Conservation (phyloP, 1,284 basidiomycete species). For the Schizophyllum amplum region DNA sequence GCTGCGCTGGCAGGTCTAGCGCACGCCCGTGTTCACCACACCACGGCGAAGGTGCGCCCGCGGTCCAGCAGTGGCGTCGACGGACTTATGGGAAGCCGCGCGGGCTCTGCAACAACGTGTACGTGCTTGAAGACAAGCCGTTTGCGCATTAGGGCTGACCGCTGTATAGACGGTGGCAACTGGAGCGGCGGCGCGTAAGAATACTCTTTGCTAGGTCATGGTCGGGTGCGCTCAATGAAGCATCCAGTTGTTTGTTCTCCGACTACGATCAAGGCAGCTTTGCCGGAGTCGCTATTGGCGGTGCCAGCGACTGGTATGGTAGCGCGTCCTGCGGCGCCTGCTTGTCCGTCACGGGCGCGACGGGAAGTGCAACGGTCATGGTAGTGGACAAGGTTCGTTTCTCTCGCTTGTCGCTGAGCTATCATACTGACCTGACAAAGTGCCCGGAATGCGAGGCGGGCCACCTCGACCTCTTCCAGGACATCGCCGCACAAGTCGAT, state of each 20-base stretch:
- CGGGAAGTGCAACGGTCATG: slow-evolving; percentile 1
- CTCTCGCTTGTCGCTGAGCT: not conserved
- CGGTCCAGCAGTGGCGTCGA: not conserved
- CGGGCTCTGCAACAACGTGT: not conserved
- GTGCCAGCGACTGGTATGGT: not conserved
- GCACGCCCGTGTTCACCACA: not conserved
- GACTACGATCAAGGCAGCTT: slow-evolving; percentile 1
- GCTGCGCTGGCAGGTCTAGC: not conserved
- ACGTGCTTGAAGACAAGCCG: not conserved
- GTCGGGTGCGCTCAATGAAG: not conserved
- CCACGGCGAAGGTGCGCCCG: not conserved
- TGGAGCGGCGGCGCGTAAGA: not conserved
- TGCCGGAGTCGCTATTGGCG: not conserved
- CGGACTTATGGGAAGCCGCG: not conserved
- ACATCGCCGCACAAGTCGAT: not conserved
- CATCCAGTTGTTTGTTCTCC: not conserved
- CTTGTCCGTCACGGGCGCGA: slow-evolving; percentile 1
- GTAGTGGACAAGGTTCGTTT: slow-evolving; percentile 1
- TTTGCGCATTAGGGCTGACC: not conserved
- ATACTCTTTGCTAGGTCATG: not conserved
- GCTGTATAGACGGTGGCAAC: not conserved
- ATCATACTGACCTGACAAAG: not conserved
- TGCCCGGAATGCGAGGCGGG: slow-evolving; percentile 1
- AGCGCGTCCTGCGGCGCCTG: slow-evolving; percentile 1
- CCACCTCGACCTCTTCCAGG: slow-evolving; percentile 1